phyloP scores from a whole-genome alignment of 805 yeast genomes.

The Candida nonsorbophila region DNA sequence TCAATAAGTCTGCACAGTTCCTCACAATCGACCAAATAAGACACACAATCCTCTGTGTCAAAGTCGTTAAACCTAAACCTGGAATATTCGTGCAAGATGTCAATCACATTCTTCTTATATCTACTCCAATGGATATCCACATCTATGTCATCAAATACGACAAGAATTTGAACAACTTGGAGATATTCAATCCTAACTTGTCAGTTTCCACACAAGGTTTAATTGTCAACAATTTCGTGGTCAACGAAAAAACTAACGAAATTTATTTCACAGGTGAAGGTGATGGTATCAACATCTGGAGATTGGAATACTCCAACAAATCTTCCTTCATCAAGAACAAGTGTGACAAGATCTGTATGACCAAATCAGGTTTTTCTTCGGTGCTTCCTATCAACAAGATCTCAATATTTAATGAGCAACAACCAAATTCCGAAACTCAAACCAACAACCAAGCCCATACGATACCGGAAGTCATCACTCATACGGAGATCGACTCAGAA shows the following conservation, averaged over 20 bases:
- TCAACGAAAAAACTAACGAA: slow-evolving; percentile 63
- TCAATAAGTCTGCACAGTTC: slow-evolving; percentile 47
- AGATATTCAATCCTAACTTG: slow-evolving; percentile 78
- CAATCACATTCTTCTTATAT: slow-evolving; percentile 63
- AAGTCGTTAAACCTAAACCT: slow-evolving; percentile 74
- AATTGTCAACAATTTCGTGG: slow-evolving; percentile 57
- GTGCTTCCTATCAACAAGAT: slow-evolving; percentile 28
- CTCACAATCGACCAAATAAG: slow-evolving; percentile 78
- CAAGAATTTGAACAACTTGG: slow-evolving; percentile 41
- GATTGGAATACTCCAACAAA: slow-evolving; percentile 71
- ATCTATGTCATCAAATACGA: slow-evolving; percentile 66
- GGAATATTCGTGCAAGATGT: slow-evolving; percentile 78
- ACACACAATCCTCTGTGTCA: slow-evolving; percentile 71
- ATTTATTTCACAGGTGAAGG: slow-evolving; percentile 80
- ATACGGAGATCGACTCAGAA: slow-evolving; percentile 69
- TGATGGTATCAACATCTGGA: slow-evolving; percentile 82
- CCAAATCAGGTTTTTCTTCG: slow-evolving; percentile 53
- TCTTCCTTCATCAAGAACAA: slow-evolving; percentile 85
- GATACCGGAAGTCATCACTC: slow-evolving; percentile 54
- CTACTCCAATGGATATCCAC: slow-evolving; percentile 77
- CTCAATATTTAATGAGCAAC: slow-evolving; percentile 19
- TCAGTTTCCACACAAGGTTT: slow-evolving; percentile 76
- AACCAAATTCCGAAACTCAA: slow-evolving; percentile 3
- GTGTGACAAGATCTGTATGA: slow-evolving; percentile 77
- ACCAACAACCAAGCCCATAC: slow-evolving; percentile 6